Evolutionary conservation across 2,329 filamentous ascomycete species (phyloP), one percentile per base, ranked within the genome.

Genomic region (Paraconiothyrium brasiliense): DNA sequence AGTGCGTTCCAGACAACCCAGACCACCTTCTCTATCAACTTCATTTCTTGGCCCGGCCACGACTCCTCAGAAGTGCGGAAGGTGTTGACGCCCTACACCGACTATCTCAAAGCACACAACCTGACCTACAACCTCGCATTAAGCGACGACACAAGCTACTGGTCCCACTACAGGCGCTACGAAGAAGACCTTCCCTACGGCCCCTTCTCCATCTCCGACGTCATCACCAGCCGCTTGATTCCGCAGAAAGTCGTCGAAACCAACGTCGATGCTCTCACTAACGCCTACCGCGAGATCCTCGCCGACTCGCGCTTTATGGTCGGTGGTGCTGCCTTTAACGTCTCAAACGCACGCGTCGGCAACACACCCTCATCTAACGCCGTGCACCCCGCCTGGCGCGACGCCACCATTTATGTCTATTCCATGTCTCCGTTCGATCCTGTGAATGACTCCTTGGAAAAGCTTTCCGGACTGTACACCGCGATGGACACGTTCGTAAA

Each of bases 361-460:
- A 43, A 44, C 22, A 14, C 13, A 7, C 41, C 41, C 27, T 30
- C 27, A 4, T 4, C 27, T 6, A 69, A 67, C 46, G 56, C 60
- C 30, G 60, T 69, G 13, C 51, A 62, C 16, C 67, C 67, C 4
- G 60, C 57, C 0, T 69, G 65, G 67, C 67, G 67, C 24, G 55
- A 66, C 43, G 39, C 57, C 1, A n/a, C 54, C 16, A 46, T 61
- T 10, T 22, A 58, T 34, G 14, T 52, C 9, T n/a, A 54, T 8
- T 22, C 50, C 0, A 16, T 16, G 14, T 16, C 32, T 20, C 22
- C 16, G 7, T 65, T 62, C 60, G 51, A 65, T 35, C 27, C 27
- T 30, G 27, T 30, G 27, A 30, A 30, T 30, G 27, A 30, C 27
- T 30, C 27, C 27, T 30, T 30, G 27, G 52, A 54, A 9, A 57